phyloP scores from a whole-genome alignment of 2,329 filamentous ascomycete species.

The Penicillium digitatum region DNA sequence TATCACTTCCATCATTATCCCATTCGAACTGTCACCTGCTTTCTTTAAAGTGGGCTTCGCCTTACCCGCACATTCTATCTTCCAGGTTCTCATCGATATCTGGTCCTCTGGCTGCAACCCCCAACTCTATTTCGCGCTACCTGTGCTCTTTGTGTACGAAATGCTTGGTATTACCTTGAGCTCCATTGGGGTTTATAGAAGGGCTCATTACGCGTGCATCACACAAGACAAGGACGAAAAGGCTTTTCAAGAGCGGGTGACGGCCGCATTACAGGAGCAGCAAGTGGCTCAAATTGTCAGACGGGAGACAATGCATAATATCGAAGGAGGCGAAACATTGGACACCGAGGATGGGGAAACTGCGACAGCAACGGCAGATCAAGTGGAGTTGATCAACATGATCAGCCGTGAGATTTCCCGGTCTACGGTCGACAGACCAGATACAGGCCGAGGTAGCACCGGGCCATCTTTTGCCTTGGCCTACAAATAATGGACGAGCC shows the following conservation, averaged over 20 bases:
- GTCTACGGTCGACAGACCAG: background rate
- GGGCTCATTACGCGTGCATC: constrained; percentile 17
- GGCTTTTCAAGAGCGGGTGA: constrained; percentile 9
- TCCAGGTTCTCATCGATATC: constrained; percentile 42
- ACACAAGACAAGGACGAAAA: constrained; percentile 19
- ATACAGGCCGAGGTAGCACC: constrained; percentile 4
- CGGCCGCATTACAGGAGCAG: constrained; percentile 6
- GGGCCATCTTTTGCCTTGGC: constrained; percentile 16
- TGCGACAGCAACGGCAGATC: background rate
- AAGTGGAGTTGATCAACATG: constrained; percentile 5
- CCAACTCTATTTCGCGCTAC: constrained; percentile 39
- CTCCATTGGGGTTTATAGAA: constrained; percentile 20
- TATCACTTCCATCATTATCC: constrained; percentile 42
- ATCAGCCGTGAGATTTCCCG: constrained; percentile 15
- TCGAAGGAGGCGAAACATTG: background rate
- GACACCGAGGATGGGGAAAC: constrained; percentile 2
- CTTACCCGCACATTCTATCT: constrained; percentile 42
- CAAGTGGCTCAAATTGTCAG: background rate
- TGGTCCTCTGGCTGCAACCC: constrained; percentile 46
- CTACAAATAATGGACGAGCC: background rate
- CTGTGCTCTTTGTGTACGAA: constrained; percentile 45
- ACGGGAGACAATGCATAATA: background rate
- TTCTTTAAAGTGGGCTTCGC: constrained; percentile 44
- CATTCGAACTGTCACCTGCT: constrained; percentile 42
- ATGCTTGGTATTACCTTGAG: constrained; percentile 19